Evolutionary conservation across 208 protist genomes (phyloP), one percentile per base, ranked within the genome.

Genomic region (Trypanosoma cruzi): DNA sequence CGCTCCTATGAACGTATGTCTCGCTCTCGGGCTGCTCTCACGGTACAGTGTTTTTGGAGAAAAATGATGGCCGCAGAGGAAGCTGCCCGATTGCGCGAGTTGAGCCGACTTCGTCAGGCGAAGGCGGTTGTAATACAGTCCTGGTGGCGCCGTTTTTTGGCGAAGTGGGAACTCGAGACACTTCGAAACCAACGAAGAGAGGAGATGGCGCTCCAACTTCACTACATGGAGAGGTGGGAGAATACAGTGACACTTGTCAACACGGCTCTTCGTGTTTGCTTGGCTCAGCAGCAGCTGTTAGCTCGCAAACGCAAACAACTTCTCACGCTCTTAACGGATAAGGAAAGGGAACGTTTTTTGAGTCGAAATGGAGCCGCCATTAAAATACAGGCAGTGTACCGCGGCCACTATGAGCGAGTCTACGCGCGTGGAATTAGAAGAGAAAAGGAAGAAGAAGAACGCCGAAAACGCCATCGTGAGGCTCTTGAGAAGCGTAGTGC

Each of bases 21-120:
- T 22, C 67, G 75, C 14, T 46, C 60, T 20, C 26, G 61, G 24
- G 87, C 90, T n/a, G 88, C 82, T 4, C 55, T 94, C 40, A 68
- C 49, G 37, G 66, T 97, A 40, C 92, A 97, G 80, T 91, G 86
- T 72, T 92, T 93, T 77, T 97, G 92, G 92, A 81, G 92, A 32
- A 89, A 82, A 73, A 84, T 87, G 74, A 57, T 73, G 61, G 92
- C 92, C 16, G 79, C 68, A 29, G 86, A 89, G 60, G 46, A 68
- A 6, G 82, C 86, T 18, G 76, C 77, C 16, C 48, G 64, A 4
- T 54, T 89, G 54, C 83, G 84, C 34, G 73, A 81, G n/a, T 20
- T 64, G 28, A 60, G 34, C 44, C 34, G 54, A 8, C 66, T 67
- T n/a, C 81, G 80, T 14, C 18, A 28, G 0, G 34, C 58, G 1